Evolutionary conservation across 2,329 filamentous ascomycete genomes (phyloP), one percentile per base, ranked within the genome.

Genomic region (Botrytis elliptica): DNA sequence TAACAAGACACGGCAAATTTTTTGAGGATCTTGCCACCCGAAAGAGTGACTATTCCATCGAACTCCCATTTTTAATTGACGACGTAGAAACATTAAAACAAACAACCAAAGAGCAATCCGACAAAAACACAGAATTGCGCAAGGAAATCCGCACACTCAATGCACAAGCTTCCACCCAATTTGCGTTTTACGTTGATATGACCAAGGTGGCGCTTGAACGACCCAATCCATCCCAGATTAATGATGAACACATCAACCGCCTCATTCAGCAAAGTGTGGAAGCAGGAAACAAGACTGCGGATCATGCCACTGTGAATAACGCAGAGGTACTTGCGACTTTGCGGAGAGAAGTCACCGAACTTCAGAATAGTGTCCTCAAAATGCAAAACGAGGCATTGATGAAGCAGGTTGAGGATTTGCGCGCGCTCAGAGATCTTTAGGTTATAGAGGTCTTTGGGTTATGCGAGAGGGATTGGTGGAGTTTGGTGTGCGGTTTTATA

Each of bases 301-400:
- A 40, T 12, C 1, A 40, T 7, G 0, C 14, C 4, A 16, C 14
- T n/a, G 25, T 4, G 2, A 25, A n/a, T 7, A 14, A 18, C 8
- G 9, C 1, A 16, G 14, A 12, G 4, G 65, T 40, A 22, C 25
- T 55, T 12, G n/a, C 25, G 4, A 5, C 16, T 7, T 10, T 55
- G 16, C 22, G 14, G 36, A 5, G 20, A 4, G 49, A 68, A 20
- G 36, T 68, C 1, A 3, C 9, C 1, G 42, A 49, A 22, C 18
- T 68, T 3, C n/a, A 22, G 0, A 3, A 33, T 1, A 36, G 29
- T 18, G 22, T 40, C 16, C 12, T 67, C 2, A 40, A 7, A 38
- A 42, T 68, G 25, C 9, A 29, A 16, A 40, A n/a, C 1, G 65
- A 68, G 0, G 65, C 36, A 9, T 68, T 68, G 36, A 22, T 1